These are phyloP conservation scores for Xylariales sp. DNA, from an alignment of 2,329 filamentous ascomycete species.

Conservation along the genomic window DNA sequence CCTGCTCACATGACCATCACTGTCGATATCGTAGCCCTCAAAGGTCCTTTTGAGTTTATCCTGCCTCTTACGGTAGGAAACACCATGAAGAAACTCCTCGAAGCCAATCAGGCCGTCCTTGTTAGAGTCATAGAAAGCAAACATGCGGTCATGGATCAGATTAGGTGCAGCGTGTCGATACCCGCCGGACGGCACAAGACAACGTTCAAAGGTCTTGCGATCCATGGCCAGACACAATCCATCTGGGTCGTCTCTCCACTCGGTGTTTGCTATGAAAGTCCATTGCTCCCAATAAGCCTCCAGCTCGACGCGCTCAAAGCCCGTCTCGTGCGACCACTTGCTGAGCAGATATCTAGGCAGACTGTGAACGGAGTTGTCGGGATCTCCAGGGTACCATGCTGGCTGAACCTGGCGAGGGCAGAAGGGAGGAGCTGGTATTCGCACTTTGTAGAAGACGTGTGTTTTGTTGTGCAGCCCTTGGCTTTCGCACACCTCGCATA, in stretches of 20 bases:
- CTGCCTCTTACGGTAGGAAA: slow-evolving; percentile 65
- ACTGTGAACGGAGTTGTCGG: slow-evolving; percentile 61
- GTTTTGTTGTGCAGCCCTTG: slow-evolving; percentile 76
- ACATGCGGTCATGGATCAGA: slow-evolving; percentile 92
- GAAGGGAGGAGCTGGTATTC: slow-evolving; percentile 80
- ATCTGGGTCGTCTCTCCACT: slow-evolving; percentile 78
- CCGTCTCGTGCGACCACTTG: slow-evolving; percentile 65
- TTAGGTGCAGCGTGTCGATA: slow-evolving; percentile 74
- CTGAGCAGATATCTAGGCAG: slow-evolving; percentile 65
- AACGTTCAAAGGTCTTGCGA: slow-evolving; percentile 85
- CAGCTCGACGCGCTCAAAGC: slow-evolving; percentile 79
- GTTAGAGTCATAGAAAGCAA: slow-evolving; percentile 92
- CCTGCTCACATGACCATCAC: slow-evolving; percentile 78
- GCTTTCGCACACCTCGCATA: slow-evolving; percentile 90
- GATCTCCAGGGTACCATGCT: slow-evolving; percentile 85
- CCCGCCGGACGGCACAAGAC: slow-evolving; percentile 81
- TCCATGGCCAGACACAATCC: slow-evolving; percentile 80
- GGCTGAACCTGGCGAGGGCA: slow-evolving; percentile 75
- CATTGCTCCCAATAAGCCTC: slow-evolving; percentile 97
- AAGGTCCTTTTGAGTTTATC: slow-evolving; percentile 73
- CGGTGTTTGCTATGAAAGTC: slow-evolving; percentile 83
- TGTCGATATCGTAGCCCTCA: slow-evolving; percentile 84
- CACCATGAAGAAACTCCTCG: slow-evolving; percentile 80
- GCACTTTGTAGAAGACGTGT: slow-evolving; percentile 95
- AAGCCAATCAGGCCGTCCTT: slow-evolving; percentile 86